Evolutionary conservation across 345 rosid genomes (phyloP), one percentile per base, ranked within the genome.

Genomic region (Punica granatum): DNA sequence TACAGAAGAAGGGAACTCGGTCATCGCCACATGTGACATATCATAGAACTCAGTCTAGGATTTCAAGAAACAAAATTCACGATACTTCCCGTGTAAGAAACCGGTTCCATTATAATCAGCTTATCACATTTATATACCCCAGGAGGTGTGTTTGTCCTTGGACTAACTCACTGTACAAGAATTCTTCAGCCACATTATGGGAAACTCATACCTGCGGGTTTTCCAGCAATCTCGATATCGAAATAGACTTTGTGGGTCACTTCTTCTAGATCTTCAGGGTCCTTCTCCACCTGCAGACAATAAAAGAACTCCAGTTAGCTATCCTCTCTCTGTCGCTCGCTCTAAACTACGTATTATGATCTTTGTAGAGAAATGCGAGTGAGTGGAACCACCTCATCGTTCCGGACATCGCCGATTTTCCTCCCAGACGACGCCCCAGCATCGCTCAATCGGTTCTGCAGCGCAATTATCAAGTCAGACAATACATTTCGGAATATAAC

Each of bases 241-340:
- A 94, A 94, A 75, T 77, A 94, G 70, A 94, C 99, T 79, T 85
- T 85, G 77, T 84, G 90, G 1, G 99, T 94, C 56, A 91, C 81
- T 72, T 73, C 84, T 32, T 86, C 89, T 65, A 78, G 70, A 67
- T 86, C 83, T 68, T 73, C 84, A 0, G 71, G 35, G n/a, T 72
- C 72, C 76, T 65, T 81, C 13, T 77, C 87, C 90, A 85, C 71
- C 73, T 74, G 42, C 58, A 41, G 9, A 60, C 43, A 39, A 13
- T 15, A 68, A 66, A 68, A 26, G 28, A 4, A 39, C 10, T 7
- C 16, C 42, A 14, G 23, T 66, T 26, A 61, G 39, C 32, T 36
- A 31, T 69, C 44, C 26, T 19, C 41, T 43, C 28, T 48, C 31
- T 9, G 53, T 12, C 6, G 1, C 48, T 5, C 12, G 23, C 60